These are phyloP conservation scores for Aleurites moluccanus DNA, from an alignment of 441 rosid genomes.

Conservation along the genomic window DNA sequence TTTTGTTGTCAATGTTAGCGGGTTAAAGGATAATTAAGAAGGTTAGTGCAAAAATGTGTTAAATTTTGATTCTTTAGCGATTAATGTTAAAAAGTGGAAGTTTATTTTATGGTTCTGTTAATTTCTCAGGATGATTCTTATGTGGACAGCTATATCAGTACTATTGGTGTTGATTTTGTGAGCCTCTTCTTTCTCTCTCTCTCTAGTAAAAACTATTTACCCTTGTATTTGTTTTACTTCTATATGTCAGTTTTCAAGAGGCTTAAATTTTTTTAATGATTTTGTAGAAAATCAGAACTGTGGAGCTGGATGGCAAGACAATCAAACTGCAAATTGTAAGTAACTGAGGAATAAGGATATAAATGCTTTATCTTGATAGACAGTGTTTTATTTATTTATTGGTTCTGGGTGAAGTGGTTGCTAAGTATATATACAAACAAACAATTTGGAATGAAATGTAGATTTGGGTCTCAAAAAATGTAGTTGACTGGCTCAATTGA, in stretches of 20 bases:
- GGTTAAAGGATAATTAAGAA: not conserved
- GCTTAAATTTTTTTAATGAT: not conserved
- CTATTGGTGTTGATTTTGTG: conserved; percentile 86
- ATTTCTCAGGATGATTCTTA: conserved; percentile 75
- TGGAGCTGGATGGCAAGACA: conserved; percentile 84
- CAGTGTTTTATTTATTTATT: not conserved
- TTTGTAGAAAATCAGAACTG: conserved; percentile 77
- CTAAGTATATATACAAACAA: not conserved
- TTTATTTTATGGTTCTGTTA: not conserved
- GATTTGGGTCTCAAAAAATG: not conserved
- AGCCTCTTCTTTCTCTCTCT: conserved; percentile 24
- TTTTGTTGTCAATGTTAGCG: not conserved
- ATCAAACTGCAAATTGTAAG: conserved; percentile 86
- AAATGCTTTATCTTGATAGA: not conserved
- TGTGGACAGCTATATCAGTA: conserved; percentile 84
- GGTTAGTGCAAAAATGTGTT: not conserved
- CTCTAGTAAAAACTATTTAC: not conserved
- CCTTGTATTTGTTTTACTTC: not conserved
- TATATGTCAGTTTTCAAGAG: not conserved
- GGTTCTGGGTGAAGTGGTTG: not conserved
- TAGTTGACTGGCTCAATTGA: not conserved
- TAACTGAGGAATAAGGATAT: not conserved
- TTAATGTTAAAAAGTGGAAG: not conserved
- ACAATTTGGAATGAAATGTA: not conserved
- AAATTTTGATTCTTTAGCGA: not conserved